Percentiles rank a stretch among this genome's conserved stretches.
These are phyloP conservation scores for Metarhizium guizhouense DNA, from an alignment of 2,329 filamentous ascomycete genomes.

Conservation along the genomic window DNA sequence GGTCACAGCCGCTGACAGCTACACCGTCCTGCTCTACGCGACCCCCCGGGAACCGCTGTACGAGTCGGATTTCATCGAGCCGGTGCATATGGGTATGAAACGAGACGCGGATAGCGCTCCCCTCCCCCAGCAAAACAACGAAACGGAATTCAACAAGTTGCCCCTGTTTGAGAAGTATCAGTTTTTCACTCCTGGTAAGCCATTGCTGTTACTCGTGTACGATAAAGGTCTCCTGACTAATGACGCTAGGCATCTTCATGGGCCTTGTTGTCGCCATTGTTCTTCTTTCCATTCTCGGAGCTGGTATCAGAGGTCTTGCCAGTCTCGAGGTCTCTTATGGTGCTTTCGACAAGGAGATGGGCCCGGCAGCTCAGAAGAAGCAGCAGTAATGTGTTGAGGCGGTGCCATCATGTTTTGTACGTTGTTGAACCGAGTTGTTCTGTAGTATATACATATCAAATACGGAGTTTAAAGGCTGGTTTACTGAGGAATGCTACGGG, in stretches of 20 bases:
- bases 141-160: constrained; percentile 30
- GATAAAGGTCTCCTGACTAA: constrained; percentile 5
- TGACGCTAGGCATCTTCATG: constrained; percentile 72
- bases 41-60: constrained; percentile 52
- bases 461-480: constrained; percentile 11
- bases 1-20: constrained; percentile 35
- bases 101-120: constrained; percentile 34
- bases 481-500: neutral
- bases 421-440: constrained; percentile 1
- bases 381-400: constrained; percentile 19
- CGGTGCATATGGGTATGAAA: constrained; percentile 66
- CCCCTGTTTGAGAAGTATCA: constrained; percentile 87
- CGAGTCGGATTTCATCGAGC: constrained; percentile 53
- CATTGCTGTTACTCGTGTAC: neutral
- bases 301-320: constrained; percentile 66
- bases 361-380: constrained; percentile 82
- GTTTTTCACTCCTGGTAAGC: constrained; percentile 76
- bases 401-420: neutral
- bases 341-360: constrained; percentile 94
- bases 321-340: constrained; percentile 87
- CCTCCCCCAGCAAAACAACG: constrained; percentile 29
- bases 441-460: constrained; percentile 9
- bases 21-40: constrained; percentile 70
- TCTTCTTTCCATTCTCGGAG: constrained; percentile 67
- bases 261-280: constrained; percentile 62